Evolutionary conservation across 257 asterid species (phyloP), one percentile per base, ranked within the genome.

Genomic region (Petrea volubilis): DNA sequence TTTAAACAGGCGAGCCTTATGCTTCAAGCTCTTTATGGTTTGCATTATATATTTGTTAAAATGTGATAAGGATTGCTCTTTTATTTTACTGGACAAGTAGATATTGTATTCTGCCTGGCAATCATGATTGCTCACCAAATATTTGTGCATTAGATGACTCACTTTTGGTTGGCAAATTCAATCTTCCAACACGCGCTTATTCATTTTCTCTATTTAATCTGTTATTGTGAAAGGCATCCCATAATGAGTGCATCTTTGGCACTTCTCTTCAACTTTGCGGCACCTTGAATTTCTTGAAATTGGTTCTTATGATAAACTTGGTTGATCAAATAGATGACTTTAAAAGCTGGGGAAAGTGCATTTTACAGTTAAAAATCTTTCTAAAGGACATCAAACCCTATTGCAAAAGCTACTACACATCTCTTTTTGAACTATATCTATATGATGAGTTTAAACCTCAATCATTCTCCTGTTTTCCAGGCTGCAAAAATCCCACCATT

Each of bases 401-500:
- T 24, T 52, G 53, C 9, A 52, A 14, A 24, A 52, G 34, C 65
- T 21, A 47, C 31, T 0, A 23, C 17, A 27, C 60, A 31, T 46
- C 15, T 59, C 25, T n/a, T 13, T 56, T 38, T 41, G 25, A 23
- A 14, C 40, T 47, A 4, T 55, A 27, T 62, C 33, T 7, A n/a
- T 58, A 27, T n/a, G 11, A 46, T 69, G 18, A 33, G 44, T 61
- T 12, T 21, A 61, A 58, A 18, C 53, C 50, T 49, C 33, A 14
- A 15, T 15, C 18, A 43, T 70, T 65, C 29, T 75, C 56, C 4
- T 46, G 3, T 69, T 79, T 63, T 64, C 41, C 87, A 93, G 98
- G 81, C 64, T 78, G 70, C 84, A 74, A 31, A 79, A 79, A 56
- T 77, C 80, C 58, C 82, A 58, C 74, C 77, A 71, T 66, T 64